These are phyloP conservation scores for Mercurialis annua DNA, from an alignment of 345 rosid genomes.

Conservation along the genomic window DNA sequence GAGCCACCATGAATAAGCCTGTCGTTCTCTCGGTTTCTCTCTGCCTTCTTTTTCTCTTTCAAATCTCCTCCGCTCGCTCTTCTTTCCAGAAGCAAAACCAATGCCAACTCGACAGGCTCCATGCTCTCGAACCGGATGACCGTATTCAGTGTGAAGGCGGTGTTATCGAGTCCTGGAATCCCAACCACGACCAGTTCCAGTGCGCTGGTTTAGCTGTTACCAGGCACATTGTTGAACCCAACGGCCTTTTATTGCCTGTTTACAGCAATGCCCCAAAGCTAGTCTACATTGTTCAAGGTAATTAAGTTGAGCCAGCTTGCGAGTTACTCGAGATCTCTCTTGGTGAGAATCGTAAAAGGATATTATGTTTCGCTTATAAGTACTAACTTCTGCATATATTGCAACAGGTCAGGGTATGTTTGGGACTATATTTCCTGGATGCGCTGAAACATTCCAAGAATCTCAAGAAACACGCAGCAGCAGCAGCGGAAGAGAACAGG, in stretches of 20 bases:
- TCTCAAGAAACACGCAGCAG: slow-evolving; percentile 44
- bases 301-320: no score
- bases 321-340: background rate
- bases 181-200: no score
- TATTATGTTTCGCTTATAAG: no score
- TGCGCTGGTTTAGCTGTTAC: no score
- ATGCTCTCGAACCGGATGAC: slow-evolving; percentile 46
- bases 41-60: slow-evolving; percentile 39
- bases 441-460: slow-evolving; percentile 74
- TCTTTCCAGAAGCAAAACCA: slow-evolving; percentile 24
- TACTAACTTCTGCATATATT: no score
- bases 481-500: slow-evolving; percentile 29
- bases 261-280: slow-evolving; percentile 39
- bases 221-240: no score
- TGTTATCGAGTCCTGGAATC: slow-evolving; percentile 40
- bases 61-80: slow-evolving; percentile 37
- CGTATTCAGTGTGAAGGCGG: slow-evolving; percentile 51
- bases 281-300: slow-evolving; percentile 49
- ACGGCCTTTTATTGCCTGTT: no score
- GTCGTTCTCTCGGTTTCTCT: slow-evolving; percentile 34
- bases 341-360: background rate
- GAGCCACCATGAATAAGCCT: slow-evolving; percentile 28
- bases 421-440: slow-evolving; percentile 49
- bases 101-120: slow-evolving; percentile 51
- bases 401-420: slow-evolving; percentile 46